A percentile compares a stretch with the other conserved stretches of the same genome.
These are phyloP conservation scores for Debaryomyces nepalensis DNA, from an alignment of 1,139 yeast genomes.

Conservation along the genomic window DNA sequence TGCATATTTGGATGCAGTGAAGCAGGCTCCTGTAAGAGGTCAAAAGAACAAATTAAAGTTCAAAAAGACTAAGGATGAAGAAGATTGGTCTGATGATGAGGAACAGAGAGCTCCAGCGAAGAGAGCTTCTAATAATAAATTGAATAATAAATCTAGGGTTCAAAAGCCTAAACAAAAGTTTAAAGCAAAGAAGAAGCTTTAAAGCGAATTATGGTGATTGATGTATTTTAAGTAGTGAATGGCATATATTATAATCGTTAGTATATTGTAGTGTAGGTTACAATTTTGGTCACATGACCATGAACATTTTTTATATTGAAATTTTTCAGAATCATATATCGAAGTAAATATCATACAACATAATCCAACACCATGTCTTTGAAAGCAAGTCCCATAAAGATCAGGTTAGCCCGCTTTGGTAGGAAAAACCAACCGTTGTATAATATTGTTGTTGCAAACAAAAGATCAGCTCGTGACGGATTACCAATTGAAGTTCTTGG, in stretches of 20 bases:
- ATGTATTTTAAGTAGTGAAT: constrained; percentile 8
- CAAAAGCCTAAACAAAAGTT: constrained; percentile 54
- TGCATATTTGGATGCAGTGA: constrained; percentile 92
- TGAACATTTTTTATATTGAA: constrained; percentile 1
- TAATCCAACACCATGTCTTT: constrained; percentile 18
- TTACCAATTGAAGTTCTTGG: constrained; percentile 96
- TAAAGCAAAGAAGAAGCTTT: constrained; percentile 64
- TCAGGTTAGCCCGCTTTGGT: constrained; percentile 92
- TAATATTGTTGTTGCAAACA: constrained; percentile 88
- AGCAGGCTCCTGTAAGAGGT: constrained; percentile 91
- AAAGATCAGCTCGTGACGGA: constrained; percentile 73
- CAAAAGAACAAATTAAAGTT: constrained; percentile 89
- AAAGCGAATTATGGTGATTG: constrained; percentile 10
- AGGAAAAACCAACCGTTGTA: constrained; percentile 85
- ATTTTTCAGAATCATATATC: constrained; percentile 1
- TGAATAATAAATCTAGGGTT: constrained; percentile 30
- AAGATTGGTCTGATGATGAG: constrained; percentile 55
- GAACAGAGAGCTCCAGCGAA: constrained; percentile 21
- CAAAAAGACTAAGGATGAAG: constrained; percentile 63
- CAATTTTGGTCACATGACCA: constrained; percentile 6
- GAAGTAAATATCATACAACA: background rate
- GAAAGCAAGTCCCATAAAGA: constrained; percentile 35
- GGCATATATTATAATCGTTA: constrained; percentile 4
- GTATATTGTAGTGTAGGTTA: background rate
- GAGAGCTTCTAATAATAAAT: constrained; percentile 17